phyloP scores from a whole-genome alignment of 2,329 filamentous ascomycete genomes.

The Stagonosporopsis tanaceti region DNA sequence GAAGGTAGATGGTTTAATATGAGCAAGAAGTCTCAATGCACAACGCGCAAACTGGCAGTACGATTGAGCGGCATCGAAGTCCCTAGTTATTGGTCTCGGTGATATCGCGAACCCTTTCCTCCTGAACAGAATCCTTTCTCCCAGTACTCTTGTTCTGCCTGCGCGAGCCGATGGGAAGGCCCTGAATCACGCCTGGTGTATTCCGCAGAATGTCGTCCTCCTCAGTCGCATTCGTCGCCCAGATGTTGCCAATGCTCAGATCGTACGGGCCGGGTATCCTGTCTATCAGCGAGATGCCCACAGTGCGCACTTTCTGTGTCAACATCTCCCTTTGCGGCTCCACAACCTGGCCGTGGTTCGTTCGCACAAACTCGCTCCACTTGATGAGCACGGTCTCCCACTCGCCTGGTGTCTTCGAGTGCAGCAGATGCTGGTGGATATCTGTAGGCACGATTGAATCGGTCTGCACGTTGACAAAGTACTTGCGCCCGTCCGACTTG shows the following conservation, averaged over 20 bases:
- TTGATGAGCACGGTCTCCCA: conserved; percentile 97
- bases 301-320: conserved; percentile 81
- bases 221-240: conserved; percentile 78
- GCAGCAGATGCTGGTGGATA: conserved; percentile 91
- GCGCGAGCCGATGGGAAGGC: conserved; percentile 33
- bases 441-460: conserved; percentile 95
- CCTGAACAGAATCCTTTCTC: conserved; percentile 26
- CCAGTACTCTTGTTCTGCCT: conserved; percentile 27
- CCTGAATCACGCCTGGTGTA: conserved; percentile 36
- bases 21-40: background rate
- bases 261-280: conserved; percentile 88
- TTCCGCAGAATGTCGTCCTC: conserved; percentile 45
- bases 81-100: conserved; percentile 25
- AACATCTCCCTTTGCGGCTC: conserved; percentile 93
- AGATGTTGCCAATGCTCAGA: conserved; percentile 82
- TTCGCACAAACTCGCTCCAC: conserved; percentile 92
- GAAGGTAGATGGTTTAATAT: background rate
- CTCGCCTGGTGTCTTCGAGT: conserved; percentile 76
- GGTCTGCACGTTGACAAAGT: conserved; percentile 95
- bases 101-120: conserved; percentile 15
- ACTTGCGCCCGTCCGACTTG: conserved; percentile 88
- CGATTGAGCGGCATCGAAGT: background rate
- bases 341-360: conserved; percentile 89
- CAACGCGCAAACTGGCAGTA: background rate
- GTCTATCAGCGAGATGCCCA: conserved; percentile 90